Percentiles rank a stretch among this genome's conserved stretches.
phyloP scores from a whole-genome alignment of 768 basidiomycete genomes.

The Mycena latifolia region DNA sequence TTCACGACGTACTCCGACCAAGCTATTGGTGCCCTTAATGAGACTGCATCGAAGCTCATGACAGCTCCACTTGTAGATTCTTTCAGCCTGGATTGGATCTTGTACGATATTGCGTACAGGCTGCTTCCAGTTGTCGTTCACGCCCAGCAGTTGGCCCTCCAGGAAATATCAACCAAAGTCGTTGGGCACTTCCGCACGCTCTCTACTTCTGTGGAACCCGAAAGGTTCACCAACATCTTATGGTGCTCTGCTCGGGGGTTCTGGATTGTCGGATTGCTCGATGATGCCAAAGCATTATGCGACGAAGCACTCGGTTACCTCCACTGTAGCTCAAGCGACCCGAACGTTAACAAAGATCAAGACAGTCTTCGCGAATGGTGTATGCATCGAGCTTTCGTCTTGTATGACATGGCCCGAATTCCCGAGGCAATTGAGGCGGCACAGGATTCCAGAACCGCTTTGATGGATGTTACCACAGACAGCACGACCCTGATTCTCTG shows the following conservation, averaged over 20 bases:
- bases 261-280: background rate
- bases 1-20: slow-evolving; percentile 1
- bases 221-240: background rate
- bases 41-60: background rate
- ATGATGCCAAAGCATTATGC: background rate
- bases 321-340: background rate
- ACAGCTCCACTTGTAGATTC: no score
- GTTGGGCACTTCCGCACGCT: background rate
- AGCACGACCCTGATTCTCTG: background rate
- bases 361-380: background rate
- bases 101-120: background rate
- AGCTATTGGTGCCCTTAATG: background rate
- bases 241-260: background rate
- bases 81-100: background rate
- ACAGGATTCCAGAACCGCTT: background rate
- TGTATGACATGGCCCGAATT: slow-evolving; percentile 2
- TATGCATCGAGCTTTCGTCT: background rate
- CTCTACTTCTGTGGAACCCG: background rate
- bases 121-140: background rate
- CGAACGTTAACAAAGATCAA: no score
- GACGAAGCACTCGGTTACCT: background rate
- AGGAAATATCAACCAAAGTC: background rate
- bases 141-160: background rate
- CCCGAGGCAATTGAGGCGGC: background rate
- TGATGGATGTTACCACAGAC: no score